Evolutionary conservation across 331 rosid species (phyloP).

Genomic region (Malus hybrid): DNA sequence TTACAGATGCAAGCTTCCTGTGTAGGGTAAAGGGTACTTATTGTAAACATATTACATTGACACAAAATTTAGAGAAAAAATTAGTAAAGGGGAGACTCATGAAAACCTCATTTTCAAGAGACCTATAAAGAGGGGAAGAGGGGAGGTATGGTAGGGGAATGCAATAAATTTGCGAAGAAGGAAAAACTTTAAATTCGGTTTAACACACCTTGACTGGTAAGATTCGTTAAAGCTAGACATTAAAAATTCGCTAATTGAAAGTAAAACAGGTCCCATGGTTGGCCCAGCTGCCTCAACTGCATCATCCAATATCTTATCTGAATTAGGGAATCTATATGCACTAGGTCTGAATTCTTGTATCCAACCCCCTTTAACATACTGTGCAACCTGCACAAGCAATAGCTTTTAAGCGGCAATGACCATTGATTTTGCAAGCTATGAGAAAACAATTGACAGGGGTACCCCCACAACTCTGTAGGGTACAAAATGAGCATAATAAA

Average conservation of each 20-base stretch:
- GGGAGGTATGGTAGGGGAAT: background rate
- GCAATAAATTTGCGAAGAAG: background rate
- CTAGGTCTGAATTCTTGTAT: constrained; percentile 57
- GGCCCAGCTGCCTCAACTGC: constrained; percentile 91
- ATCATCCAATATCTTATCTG: constrained; percentile 62
- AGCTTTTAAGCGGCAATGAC: constrained; percentile 10
- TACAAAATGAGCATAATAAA: background rate
- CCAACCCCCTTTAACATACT: constrained; percentile 72
- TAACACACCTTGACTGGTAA: constrained; percentile 84
- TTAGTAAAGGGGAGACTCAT: background rate
- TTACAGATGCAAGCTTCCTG: background rate
- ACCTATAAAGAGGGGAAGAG: background rate
- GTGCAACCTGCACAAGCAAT: constrained; percentile 57
- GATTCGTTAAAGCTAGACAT: constrained; percentile 99
- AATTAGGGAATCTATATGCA: constrained; percentile 64
- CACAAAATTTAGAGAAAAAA: background rate
- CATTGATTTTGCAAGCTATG: constrained; percentile 12
- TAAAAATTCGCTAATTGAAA: constrained; percentile 87
- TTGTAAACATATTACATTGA: background rate
- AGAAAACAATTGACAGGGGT: constrained; percentile 4
- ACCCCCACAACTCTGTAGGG: background rate
- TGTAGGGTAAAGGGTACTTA: background rate
- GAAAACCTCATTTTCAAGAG: background rate
- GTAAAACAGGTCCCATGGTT: constrained; percentile 72
- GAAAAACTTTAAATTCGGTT: constrained; percentile 8